phyloP scores from a whole-genome alignment of 306 rosid species.

The Acacia acuminata region DNA sequence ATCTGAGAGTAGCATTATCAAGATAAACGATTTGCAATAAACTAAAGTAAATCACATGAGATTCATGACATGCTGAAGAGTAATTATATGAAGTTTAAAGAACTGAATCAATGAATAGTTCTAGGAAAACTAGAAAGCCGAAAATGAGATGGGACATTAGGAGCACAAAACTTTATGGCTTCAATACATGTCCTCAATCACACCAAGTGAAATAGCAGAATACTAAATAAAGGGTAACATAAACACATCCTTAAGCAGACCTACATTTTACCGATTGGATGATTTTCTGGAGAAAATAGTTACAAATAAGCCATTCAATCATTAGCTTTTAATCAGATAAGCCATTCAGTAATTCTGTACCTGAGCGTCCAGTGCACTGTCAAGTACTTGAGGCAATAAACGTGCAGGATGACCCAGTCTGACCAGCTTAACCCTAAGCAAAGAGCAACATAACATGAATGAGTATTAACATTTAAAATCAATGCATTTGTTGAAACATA shows the following conservation, averaged over 20 bases:
- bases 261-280: neutral
- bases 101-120: neutral
- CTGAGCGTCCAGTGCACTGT: slow-evolving; percentile 97
- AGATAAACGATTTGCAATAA: neutral
- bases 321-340: slow-evolving; percentile 6
- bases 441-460: slow-evolving; percentile 28
- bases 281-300: neutral
- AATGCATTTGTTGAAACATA: slow-evolving; percentile 30
- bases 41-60: slow-evolving; percentile 1
- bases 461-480: slow-evolving; percentile 14
- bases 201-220: slow-evolving; percentile 9
- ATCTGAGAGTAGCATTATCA: slow-evolving; percentile 24
- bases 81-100: slow-evolving; percentile 11
- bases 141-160: neutral
- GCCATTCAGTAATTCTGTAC: slow-evolving; percentile 35
- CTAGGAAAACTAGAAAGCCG: neutral
- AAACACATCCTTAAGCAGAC: neutral
- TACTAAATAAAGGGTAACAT: neutral
- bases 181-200: neutral
- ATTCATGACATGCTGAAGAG: slow-evolving; percentile 13
- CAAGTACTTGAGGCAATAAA: slow-evolving; percentile 95
- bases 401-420: slow-evolving; percentile 99
- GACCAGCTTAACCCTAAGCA: slow-evolving; percentile 85
- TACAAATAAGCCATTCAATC: slow-evolving; percentile 21
- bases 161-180: neutral